phyloP scores from a whole-genome alignment of 2,329 filamentous ascomycete species.

The Seiridium unicorne region DNA sequence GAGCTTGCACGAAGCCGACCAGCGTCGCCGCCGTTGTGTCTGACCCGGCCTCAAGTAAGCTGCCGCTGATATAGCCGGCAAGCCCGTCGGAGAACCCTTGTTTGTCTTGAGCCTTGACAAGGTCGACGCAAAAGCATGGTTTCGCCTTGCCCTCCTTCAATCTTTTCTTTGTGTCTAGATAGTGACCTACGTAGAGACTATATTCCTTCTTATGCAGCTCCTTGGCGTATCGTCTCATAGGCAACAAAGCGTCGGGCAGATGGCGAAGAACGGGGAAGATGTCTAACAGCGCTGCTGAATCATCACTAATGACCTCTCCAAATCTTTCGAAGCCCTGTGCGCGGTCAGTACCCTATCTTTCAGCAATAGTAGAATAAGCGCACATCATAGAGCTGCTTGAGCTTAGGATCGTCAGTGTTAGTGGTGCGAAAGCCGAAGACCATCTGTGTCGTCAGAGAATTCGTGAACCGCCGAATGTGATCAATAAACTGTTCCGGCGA shows the following conservation, averaged over 20 bases:
- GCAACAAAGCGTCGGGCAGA: slow-evolving; percentile 41
- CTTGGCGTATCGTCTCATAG: slow-evolving; percentile 35
- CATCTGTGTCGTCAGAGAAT: slow-evolving; percentile 47
- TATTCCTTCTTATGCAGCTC: slow-evolving; percentile 41
- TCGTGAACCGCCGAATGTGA: slow-evolving; percentile 46
- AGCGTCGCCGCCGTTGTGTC: slow-evolving; percentile 43
- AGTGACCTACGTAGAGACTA: slow-evolving; percentile 38
- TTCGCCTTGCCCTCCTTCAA: slow-evolving; percentile 25
- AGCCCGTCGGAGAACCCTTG: slow-evolving; percentile 29
- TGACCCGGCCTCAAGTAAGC: slow-evolving; percentile 28
- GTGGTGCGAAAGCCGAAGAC: slow-evolving; percentile 43
- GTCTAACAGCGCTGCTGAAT: slow-evolving; percentile 41
- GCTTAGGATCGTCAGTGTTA: slow-evolving; percentile 33
- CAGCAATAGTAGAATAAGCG: not conserved
- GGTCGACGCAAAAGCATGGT: slow-evolving; percentile 22
- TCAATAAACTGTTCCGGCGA: slow-evolving; percentile 38
- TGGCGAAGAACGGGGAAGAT: slow-evolving; percentile 41
- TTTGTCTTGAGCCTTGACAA: slow-evolving; percentile 24
- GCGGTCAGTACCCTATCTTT: not conserved
- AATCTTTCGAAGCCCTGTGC: slow-evolving; percentile 31
- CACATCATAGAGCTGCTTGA: slow-evolving; percentile 39
- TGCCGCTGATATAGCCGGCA: slow-evolving; percentile 28
- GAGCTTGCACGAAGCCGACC: slow-evolving; percentile 45
- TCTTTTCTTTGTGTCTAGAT: slow-evolving; percentile 36
- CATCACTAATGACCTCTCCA: slow-evolving; percentile 7